A percentile compares a stretch with the other conserved stretches of the same genome.
phyloP scores from a whole-genome alignment of 768 basidiomycete genomes.

The Macrolepiota fuliginosa region DNA sequence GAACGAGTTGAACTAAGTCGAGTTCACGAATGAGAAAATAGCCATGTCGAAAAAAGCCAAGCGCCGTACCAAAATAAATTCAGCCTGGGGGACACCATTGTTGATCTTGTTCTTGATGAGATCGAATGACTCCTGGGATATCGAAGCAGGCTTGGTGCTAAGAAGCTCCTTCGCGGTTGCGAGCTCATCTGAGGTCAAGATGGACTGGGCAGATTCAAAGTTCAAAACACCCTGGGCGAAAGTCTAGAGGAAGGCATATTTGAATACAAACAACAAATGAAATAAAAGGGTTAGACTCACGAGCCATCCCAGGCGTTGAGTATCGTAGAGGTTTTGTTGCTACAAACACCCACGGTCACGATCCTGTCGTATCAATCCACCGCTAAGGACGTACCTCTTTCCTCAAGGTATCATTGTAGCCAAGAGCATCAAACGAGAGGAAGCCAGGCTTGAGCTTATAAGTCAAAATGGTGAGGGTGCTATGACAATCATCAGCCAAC shows the following conservation, averaged over 20 bases:
- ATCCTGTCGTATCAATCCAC: background rate
- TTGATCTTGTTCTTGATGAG: conserved; percentile 26
- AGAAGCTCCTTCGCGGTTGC: conserved; percentile 21
- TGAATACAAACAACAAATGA: background rate
- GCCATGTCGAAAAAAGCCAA: background rate
- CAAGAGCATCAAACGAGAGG: conserved; percentile 28
- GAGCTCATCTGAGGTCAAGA: conserved; percentile 24
- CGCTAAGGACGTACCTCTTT: conserved; percentile 20
- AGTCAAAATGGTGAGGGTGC: conserved; percentile 26
- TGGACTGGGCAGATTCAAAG: conserved; percentile 24
- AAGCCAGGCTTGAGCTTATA: conserved; percentile 27
- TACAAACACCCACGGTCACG: conserved; percentile 2
- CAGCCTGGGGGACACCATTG: conserved; percentile 25
- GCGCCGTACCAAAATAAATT: conserved; percentile 26
- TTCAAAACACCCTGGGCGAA: conserved; percentile 27
- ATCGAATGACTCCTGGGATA: conserved; percentile 24
- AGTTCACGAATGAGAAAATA: background rate
- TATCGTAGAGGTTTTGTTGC: conserved; percentile 27
- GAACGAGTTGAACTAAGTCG: conserved; percentile 29
- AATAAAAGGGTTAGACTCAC: conserved; percentile 18
- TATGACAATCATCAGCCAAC: conserved; percentile 6
- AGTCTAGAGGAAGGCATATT: conserved; percentile 18
- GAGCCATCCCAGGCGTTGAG: conserved; percentile 25
- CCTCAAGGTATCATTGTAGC: conserved; percentile 24
- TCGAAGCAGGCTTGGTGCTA: conserved; percentile 24